phyloP scores from a whole-genome alignment of 2,329 filamentous ascomycete genomes.

The Dactylellina haptotyla region DNA sequence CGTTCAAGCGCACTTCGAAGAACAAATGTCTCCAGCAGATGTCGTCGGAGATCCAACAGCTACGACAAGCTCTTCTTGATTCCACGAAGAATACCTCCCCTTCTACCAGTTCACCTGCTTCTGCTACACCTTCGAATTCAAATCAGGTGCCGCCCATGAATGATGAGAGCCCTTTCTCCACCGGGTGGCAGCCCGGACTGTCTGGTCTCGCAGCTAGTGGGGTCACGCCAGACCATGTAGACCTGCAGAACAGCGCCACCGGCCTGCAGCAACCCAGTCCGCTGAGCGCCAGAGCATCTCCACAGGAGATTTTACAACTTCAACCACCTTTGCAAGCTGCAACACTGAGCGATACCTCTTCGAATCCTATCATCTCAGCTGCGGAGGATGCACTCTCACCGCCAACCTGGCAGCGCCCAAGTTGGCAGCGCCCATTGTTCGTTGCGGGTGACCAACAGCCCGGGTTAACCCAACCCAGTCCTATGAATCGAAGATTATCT shows the following conservation, averaged over 20 bases:
- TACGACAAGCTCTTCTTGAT: slow-evolving; percentile 28
- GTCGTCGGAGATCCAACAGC: slow-evolving; percentile 38
- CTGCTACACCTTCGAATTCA: background rate
- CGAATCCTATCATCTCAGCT: slow-evolving; percentile 8
- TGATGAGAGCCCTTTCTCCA: slow-evolving; percentile 21
- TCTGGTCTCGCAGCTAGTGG: background rate
- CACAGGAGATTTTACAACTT: slow-evolving; percentile 26
- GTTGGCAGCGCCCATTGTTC: slow-evolving; percentile 22
- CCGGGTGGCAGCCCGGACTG: slow-evolving; percentile 22
- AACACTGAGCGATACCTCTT: slow-evolving; percentile 16
- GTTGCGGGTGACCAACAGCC: background rate
- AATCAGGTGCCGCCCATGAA: slow-evolving; percentile 11
- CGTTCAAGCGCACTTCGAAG: slow-evolving; percentile 34
- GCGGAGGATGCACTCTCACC: slow-evolving; percentile 14
- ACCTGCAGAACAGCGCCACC: slow-evolving; percentile 1
- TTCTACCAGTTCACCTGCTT: slow-evolving; percentile 9
- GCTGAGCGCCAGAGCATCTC: slow-evolving; percentile 27
- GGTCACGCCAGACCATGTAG: background rate
- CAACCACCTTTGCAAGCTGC: slow-evolving; percentile 12
- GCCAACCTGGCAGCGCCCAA: too few species aligned
- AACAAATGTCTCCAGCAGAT: slow-evolving; percentile 40
- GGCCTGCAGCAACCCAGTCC: slow-evolving; percentile 27
- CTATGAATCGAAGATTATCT: background rate
- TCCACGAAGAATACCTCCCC: slow-evolving; percentile 2
- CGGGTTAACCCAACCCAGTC: background rate